phyloP scores from a whole-genome alignment of 805 yeast species.

The Yamadazyma phyllophila region DNA sequence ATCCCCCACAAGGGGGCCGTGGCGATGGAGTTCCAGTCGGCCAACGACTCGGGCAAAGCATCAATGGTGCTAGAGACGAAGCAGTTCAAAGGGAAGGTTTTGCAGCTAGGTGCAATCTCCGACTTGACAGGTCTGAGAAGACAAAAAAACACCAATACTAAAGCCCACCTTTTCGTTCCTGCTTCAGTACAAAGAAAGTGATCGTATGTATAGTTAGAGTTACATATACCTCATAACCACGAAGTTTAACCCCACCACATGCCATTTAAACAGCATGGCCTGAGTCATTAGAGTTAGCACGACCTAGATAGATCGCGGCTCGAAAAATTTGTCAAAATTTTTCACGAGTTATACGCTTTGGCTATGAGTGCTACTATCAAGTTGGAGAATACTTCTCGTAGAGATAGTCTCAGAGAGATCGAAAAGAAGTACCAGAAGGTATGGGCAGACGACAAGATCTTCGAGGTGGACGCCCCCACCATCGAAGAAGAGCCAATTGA shows the following conservation, averaged over 20 bases:
- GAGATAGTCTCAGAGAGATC: conserved; percentile 87
- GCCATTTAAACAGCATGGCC: background rate
- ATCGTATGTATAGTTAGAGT: background rate
- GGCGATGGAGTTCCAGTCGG: conserved; percentile 4
- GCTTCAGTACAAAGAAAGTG: conserved; percentile 4
- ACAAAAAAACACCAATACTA: background rate
- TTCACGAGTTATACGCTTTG: conserved; percentile 4
- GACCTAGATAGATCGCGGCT: background rate
- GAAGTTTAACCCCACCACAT: background rate
- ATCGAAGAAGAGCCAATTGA: conserved; percentile 52
- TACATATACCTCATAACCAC: too few relatives aligned
- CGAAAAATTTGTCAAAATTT: conserved; percentile 6
- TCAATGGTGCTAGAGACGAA: conserved; percentile 7
- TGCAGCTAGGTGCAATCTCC: conserved; percentile 4
- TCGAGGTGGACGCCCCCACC: conserved; percentile 87
- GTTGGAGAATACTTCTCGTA: conserved; percentile 75
- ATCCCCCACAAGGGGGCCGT: conserved; percentile 19
- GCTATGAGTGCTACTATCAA: conserved; percentile 35
- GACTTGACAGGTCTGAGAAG: conserved; percentile 1
- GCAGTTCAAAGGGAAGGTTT: conserved; percentile 1
- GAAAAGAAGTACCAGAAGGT: conserved; percentile 83
- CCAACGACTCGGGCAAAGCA: conserved; percentile 12
- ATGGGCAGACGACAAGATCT: conserved; percentile 85
- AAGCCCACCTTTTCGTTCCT: conserved; percentile 7
- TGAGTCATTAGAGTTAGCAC: conserved; percentile 2